Conservation (phyloP, 768 basidiomycete species). For the Kwoniella bestiolae region DNA sequence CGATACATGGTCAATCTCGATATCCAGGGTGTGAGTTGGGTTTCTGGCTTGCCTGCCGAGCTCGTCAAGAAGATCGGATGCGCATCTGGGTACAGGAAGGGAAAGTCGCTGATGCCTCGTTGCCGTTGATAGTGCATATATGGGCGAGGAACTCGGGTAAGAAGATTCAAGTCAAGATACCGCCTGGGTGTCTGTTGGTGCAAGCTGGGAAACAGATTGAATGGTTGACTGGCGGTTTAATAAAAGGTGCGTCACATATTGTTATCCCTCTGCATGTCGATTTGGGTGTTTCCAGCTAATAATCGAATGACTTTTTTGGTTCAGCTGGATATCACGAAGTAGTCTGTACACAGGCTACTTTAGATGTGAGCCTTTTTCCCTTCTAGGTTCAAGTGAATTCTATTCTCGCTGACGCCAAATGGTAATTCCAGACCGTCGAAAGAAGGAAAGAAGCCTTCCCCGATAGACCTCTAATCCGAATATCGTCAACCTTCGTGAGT, state of each 20-base stretch:
- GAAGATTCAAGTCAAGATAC: conserved; percentile 84
- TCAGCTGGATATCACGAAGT: conserved; percentile 91
- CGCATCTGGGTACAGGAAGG: conserved; percentile 67
- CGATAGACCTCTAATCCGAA: conserved; percentile 85
- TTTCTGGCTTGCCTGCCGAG: not conserved
- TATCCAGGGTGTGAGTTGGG: conserved; percentile 42
- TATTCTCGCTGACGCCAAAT: not conserved
- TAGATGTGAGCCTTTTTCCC: too few relatives aligned
- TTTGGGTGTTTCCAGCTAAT: too few relatives aligned
- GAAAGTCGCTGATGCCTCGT: not conserved
- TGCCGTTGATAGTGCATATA: conserved; percentile 69
- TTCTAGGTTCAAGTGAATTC: conserved; percentile 39
- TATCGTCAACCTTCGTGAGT: conserved; percentile 81
- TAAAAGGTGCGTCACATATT: conserved; percentile 68
- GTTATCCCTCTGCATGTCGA: too few relatives aligned
- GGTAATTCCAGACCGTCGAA: conserved; percentile 58
- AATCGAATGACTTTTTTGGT: not conserved
- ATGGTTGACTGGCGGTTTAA: conserved; percentile 70
- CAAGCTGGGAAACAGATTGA: conserved; percentile 97
- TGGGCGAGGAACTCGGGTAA: conserved; percentile 95
- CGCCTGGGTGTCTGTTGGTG: conserved; percentile 79
- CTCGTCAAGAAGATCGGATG: not conserved
- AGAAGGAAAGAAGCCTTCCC: conserved; percentile 67
- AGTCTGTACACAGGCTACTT: conserved; percentile 79
- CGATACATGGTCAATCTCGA: conserved; percentile 56